Evolutionary conservation across 768 basidiomycete species (phyloP).

Genomic region (Termitomyces sp.): DNA sequence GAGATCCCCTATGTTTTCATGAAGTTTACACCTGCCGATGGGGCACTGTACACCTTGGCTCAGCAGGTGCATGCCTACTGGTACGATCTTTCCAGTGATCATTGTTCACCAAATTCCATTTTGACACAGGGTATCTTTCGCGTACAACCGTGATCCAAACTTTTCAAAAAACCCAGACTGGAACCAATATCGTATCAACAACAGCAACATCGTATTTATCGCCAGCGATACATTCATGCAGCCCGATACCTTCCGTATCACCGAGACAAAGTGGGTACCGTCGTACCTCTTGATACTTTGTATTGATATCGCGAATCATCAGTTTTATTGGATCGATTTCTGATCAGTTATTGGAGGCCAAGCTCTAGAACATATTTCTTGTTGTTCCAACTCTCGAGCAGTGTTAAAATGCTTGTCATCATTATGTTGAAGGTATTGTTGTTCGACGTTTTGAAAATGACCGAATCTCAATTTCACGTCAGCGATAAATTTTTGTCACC

Average conservation of each 20-base stretch:
- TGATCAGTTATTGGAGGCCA: conserved; percentile 11
- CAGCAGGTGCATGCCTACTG: conserved; percentile 14
- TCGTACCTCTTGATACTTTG: neutral
- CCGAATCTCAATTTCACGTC: too few species aligned
- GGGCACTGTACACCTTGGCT: conserved; percentile 8
- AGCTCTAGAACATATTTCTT: neutral
- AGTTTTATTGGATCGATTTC: conserved; percentile 16
- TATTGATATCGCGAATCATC: neutral
- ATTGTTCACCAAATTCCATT: neutral
- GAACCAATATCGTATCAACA: conserved; percentile 4
- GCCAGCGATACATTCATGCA: conserved; percentile 9
- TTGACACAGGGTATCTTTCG: conserved; percentile 12
- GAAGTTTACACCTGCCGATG: conserved; percentile 13
- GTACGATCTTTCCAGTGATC: neutral
- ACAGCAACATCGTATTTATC: conserved; percentile 6
- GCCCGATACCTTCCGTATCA: conserved; percentile 10
- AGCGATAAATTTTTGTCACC: neutral
- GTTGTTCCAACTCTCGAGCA: neutral
- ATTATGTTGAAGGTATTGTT: neutral
- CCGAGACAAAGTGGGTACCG: conserved; percentile 8
- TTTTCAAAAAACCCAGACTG: conserved; percentile 6
- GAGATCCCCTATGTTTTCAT: conserved; percentile 17
- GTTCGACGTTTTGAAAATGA: neutral
- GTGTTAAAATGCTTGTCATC: neutral
- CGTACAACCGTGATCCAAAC: conserved; percentile 11